phyloP scores from a whole-genome alignment of 2,329 filamentous ascomycete species.

The Lachnellula cervina region DNA sequence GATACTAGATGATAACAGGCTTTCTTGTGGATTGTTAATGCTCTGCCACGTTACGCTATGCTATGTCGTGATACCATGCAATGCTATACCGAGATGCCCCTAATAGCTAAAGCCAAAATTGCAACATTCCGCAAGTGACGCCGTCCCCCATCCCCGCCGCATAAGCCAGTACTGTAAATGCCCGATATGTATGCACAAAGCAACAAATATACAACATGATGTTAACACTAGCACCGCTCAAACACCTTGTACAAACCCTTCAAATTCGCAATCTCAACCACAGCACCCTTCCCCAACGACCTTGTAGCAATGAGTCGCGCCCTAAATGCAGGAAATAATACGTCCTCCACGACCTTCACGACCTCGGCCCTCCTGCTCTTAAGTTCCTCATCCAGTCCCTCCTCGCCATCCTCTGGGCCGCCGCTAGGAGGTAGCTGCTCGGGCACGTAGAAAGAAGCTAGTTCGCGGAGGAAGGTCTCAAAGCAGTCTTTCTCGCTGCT shows the following conservation, averaged over 20 bases:
- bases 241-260: slow-evolving; percentile 94
- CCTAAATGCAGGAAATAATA: slow-evolving; percentile 87
- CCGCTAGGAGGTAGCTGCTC: slow-evolving; percentile 65
- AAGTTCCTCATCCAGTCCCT: slow-evolving; percentile 44
- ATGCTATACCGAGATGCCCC: neutral
- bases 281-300: slow-evolving; percentile 64
- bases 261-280: slow-evolving; percentile 84
- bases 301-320: slow-evolving; percentile 77
- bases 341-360: slow-evolving; percentile 71
- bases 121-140: neutral
- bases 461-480: slow-evolving; percentile 73
- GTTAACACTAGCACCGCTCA: slow-evolving; percentile 70
- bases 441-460: slow-evolving; percentile 86
- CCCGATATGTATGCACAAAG: neutral
- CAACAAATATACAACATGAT: neutral
- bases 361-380: slow-evolving; percentile 61
- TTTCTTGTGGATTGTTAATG: slow-evolving; percentile 1
- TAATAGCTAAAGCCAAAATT: neutral
- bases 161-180: neutral
- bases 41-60: neutral
- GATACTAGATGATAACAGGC: slow-evolving; percentile 24
- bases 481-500: slow-evolving; percentile 80
- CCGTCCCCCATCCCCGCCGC: neutral
- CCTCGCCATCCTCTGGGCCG: slow-evolving; percentile 35
- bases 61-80: neutral